Evolutionary conservation across 1,284 basidiomycete species (phyloP).

Genomic region (Inonotus hispidus): DNA sequence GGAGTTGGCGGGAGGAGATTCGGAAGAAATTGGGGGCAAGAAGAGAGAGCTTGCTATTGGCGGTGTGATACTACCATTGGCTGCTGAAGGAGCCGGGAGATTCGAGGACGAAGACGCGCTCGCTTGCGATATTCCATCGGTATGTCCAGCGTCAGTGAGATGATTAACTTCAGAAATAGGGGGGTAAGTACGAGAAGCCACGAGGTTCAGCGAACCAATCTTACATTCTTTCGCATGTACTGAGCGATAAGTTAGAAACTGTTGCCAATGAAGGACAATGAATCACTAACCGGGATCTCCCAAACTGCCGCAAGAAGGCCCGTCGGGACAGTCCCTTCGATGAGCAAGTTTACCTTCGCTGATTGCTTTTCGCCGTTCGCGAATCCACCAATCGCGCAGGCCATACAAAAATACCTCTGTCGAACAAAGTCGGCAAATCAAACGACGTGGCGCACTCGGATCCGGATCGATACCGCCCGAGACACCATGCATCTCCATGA

Average conservation of each 20-base stretch:
- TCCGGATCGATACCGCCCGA: constrained; percentile 46
- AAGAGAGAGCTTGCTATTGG: background rate
- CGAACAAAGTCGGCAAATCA: constrained; percentile 65
- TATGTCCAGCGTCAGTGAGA: constrained; percentile 2
- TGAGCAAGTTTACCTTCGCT: constrained; percentile 45
- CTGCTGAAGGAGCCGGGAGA: background rate
- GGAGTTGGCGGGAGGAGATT: background rate
- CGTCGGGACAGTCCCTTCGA: constrained; percentile 61
- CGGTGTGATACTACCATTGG: background rate
- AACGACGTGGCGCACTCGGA: constrained; percentile 47
- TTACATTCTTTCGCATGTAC: constrained; percentile 69
- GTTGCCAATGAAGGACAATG: background rate
- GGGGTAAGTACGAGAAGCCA: background rate
- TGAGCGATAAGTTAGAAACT: constrained; percentile 24
- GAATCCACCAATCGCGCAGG: constrained; percentile 71
- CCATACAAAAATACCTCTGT: constrained; percentile 69
- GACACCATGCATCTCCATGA: constrained; percentile 57
- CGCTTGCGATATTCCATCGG: background rate
- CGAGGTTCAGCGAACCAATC: constrained; percentile 23
- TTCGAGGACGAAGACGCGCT: background rate
- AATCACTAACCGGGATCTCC: constrained; percentile 53
- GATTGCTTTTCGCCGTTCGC: constrained; percentile 63
- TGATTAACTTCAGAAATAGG: constrained; percentile 14
- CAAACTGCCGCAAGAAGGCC: constrained; percentile 49
- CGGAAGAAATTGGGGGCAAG: background rate